Conservation (phyloP, 257 asterid genomes). For the Striga asiatica region DNA sequence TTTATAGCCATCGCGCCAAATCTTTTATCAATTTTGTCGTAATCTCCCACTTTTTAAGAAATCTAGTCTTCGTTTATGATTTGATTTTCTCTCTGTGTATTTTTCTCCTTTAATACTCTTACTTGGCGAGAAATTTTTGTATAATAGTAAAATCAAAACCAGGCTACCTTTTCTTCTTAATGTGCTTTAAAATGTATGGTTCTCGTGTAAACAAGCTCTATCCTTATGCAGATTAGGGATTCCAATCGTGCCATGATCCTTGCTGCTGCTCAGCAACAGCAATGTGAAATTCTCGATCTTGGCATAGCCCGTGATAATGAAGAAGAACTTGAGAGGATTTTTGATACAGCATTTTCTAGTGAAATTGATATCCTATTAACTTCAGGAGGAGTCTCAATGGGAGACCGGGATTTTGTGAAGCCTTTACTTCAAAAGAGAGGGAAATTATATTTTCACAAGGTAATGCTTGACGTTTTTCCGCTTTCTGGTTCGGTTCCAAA, state of each 20-base stretch:
- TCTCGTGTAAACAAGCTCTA: background rate
- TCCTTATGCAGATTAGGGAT: conserved; percentile 69
- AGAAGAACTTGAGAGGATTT: conserved; percentile 45
- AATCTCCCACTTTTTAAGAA: conserved; percentile 6
- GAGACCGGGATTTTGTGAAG: conserved; percentile 90
- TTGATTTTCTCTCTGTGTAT: background rate
- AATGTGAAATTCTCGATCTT: conserved; percentile 75
- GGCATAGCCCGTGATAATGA: conserved; percentile 79
- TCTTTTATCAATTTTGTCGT: too few relatives aligned
- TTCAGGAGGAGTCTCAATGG: conserved; percentile 99
- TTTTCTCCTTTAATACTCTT: background rate
- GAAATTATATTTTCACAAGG: conserved; percentile 68
- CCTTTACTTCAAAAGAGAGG: conserved; percentile 85
- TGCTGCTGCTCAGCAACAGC: conserved; percentile 62
- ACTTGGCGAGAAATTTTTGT: background rate
- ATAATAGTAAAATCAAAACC: too few relatives aligned
- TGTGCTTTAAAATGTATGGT: background rate
- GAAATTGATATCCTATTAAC: conserved; percentile 70
- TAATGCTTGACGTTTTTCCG: conserved; percentile 19
- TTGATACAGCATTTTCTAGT: conserved; percentile 61
- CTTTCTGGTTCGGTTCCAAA: conserved; percentile 9
- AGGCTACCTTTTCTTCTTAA: background rate
- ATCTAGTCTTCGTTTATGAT: background rate
- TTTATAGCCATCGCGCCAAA: too few relatives aligned
- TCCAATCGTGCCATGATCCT: conserved; percentile 95